Percentiles rank a stretch among this genome's conserved stretches.
Evolutionary conservation across 2,329 filamentous ascomycete species (phyloP).

Genomic region (Zalaria obscura): DNA sequence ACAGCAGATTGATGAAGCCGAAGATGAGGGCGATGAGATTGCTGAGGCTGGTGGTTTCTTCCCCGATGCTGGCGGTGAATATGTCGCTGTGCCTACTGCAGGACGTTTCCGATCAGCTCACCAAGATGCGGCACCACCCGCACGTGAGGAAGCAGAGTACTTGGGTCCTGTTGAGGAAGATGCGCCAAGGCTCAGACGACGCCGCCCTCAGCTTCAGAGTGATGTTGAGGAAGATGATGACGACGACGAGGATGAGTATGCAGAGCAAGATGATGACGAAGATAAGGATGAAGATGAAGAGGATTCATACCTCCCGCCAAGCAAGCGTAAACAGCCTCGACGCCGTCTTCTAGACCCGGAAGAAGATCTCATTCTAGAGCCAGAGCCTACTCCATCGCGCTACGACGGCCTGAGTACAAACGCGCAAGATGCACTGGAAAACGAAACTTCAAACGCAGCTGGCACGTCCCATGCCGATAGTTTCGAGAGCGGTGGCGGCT

Average conservation of each 20-base stretch:
- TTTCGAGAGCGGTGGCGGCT: conserved; percentile 1
- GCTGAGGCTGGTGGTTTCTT: conserved; percentile 23
- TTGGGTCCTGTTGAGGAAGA: conserved; percentile 4
- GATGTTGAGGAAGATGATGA: conserved; percentile 2
- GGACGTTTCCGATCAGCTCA: conserved; percentile 5
- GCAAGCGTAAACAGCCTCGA: not conserved
- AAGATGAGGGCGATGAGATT: conserved; percentile 7
- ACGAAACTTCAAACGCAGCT: conserved; percentile 9
- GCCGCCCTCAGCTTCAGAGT: not conserved
- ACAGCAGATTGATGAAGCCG: conserved; percentile 8
- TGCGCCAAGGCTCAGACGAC: conserved; percentile 3
- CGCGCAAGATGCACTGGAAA: conserved; percentile 8
- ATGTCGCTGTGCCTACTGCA: conserved; percentile 21
- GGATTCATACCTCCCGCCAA: conserved; percentile 1
- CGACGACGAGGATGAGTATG: conserved; percentile 3
- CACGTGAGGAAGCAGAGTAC: conserved; percentile 4
- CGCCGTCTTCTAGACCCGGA: not conserved
- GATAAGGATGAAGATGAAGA: conserved; percentile 3
- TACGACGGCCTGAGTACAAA: not conserved
- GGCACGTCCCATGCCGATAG: conserved; percentile 8
- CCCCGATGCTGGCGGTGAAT: conserved; percentile 31
- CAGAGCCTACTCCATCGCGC: not conserved
- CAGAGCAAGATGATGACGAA: not conserved
- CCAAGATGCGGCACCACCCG: not conserved
- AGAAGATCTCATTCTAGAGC: not conserved